These are phyloP conservation scores for Plasmodium coatneyi DNA, from an alignment of 169 alveolate species.

Conservation along the genomic window DNA sequence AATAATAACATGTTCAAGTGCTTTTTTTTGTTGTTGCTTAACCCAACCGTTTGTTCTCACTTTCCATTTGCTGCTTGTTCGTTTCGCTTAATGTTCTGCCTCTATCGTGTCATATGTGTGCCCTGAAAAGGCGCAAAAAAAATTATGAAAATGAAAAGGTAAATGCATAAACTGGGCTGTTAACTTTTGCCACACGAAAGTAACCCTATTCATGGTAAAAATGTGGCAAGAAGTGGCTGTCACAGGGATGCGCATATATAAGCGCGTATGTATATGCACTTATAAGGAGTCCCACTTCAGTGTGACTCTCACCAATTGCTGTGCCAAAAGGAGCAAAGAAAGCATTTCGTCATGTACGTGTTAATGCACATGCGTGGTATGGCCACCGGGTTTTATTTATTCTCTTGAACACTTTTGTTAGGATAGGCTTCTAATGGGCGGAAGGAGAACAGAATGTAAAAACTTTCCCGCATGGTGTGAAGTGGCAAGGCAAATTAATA, in stretches of 20 bases:
- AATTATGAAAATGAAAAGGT: neutral
- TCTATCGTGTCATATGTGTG: neutral
- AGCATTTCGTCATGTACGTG: neutral
- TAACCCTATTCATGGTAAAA: neutral
- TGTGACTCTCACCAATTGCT: neutral
- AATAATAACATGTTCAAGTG: neutral
- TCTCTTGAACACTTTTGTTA: neutral
- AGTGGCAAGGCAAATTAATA: neutral
- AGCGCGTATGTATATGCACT: neutral
- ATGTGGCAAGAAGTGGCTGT: neutral
- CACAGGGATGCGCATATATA: neutral
- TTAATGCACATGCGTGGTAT: neutral
- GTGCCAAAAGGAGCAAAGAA: neutral
- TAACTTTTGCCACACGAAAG: neutral
- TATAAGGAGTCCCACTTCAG: neutral
- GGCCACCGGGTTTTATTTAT: neutral
- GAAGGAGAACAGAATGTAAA: neutral
- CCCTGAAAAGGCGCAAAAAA: neutral
- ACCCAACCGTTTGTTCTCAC: neutral
- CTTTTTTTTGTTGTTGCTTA: neutral
- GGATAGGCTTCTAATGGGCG: neutral
- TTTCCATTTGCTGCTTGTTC: neutral
- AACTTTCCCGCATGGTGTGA: neutral
- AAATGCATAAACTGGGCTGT: neutral
- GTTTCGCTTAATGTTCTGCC: neutral